Conservation (phyloP, 139 green algal genomes). For the Dunaliella primolecta region DNA sequence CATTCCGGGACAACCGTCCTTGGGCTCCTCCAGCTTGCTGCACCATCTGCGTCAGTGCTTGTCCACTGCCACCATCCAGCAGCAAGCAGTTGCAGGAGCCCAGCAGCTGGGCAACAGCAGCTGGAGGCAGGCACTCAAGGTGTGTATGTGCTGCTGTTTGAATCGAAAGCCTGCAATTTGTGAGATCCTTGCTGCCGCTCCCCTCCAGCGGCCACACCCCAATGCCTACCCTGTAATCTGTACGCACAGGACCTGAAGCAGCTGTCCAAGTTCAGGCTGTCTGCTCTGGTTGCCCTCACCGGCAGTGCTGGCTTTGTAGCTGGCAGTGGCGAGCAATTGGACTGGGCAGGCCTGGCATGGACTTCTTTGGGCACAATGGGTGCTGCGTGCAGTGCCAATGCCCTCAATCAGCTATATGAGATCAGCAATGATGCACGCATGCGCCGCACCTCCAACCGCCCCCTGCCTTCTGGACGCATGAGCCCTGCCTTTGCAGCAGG, state of each 20-base stretch:
- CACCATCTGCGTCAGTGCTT: too few species aligned
- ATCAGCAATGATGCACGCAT: constrained; percentile 78
- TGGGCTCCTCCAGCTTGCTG: too few species aligned
- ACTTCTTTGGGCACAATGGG: constrained; percentile 87
- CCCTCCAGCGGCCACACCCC: not conserved
- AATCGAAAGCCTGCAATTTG: too few species aligned
- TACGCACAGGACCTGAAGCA: constrained; percentile 88
- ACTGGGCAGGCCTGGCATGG: constrained; percentile 69
- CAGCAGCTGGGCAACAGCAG: too few species aligned
- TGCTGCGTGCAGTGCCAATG: constrained; percentile 86
- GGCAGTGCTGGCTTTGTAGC: constrained; percentile 81
- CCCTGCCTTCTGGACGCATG: constrained; percentile 86
- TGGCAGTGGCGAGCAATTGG: constrained; percentile 65
- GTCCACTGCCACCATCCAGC: too few species aligned
- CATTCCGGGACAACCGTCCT: too few species aligned
- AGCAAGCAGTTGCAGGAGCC: too few species aligned
- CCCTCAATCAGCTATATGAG: constrained; percentile 95
- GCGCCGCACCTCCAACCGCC: constrained; percentile 82
- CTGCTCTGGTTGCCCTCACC: constrained; percentile 86
- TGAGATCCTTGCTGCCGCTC: too few species aligned
- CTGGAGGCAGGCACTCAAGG: too few species aligned
- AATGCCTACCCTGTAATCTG: too few species aligned
- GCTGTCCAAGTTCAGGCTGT: constrained; percentile 85
- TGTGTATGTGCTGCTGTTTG: too few species aligned
- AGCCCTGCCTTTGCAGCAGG: constrained; percentile 60